Base-by-base conservation (phyloP, 805 yeast genomes). In the Ascoidea asiatica region DNA sequence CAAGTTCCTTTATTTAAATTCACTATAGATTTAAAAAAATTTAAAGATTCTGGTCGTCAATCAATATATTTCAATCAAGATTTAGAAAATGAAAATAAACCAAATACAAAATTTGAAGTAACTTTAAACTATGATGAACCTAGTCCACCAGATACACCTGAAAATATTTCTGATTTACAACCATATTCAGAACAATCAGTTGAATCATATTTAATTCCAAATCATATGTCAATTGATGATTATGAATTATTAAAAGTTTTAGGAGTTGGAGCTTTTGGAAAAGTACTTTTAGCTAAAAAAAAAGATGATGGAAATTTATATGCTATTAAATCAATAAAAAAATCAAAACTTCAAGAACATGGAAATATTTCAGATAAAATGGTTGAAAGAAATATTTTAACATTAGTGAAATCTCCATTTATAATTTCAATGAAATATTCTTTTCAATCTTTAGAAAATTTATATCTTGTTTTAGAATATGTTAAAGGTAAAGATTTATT, bases 341-440 rank as follows among this genome's bases (percentile, higher is more conserved):
- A 92, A 61, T 74, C 94, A 3, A n/a, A n/a, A n/a, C n/a, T n/a
- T n/a, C n/a, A n/a, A n/a, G 96, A 89, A 58, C 97, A 89, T 63
- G 88, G 96, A 17, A 89, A 88, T 60, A 97, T 89, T 61, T n/a
- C n/a, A n/a, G n/a, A n/a, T n/a, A 97, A 92, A n/a, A n/a, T n/a
- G n/a, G 80, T 94, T 48, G 90, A 95, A 1, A 92, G 90, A 63
- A 94, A 94, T 67, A 98, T 94, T 65, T 90, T 92, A 4, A 79
- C 90, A 19, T 92, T 92, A 58, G 95, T 92, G 29, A 84, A 83
- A 54, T 82, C 90, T 37, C 94, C 95, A 0, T 87, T 82, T 57
- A 97, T 92, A 48, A 97, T 95, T 1, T 88, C 81, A 56, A 66
- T 92, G 23, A 84, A 79, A 55, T 84, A 83, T 43, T 81, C 94